These are phyloP conservation scores for Phyllosticta citrichinensis DNA, from an alignment of 2,329 filamentous ascomycete species.

Conservation along the genomic window DNA sequence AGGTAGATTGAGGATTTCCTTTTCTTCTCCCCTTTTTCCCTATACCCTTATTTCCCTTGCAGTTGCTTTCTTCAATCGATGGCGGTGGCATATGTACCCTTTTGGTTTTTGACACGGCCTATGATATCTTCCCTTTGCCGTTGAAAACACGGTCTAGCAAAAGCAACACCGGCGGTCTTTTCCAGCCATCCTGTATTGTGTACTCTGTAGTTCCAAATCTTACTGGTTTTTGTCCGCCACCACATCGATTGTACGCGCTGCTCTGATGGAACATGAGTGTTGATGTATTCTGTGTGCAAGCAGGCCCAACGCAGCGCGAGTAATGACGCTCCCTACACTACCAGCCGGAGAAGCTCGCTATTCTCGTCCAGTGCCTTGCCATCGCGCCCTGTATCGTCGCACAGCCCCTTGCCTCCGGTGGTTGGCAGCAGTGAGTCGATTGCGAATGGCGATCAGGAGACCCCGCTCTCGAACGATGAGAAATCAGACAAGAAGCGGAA, in stretches of 20 bases:
- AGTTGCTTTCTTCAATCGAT: not conserved
- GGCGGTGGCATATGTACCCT: not conserved
- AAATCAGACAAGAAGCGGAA: not conserved
- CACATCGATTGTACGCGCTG: not conserved
- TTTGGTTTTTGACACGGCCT: not conserved
- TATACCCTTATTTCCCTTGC: conserved; percentile 10
- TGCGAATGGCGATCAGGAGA: not conserved
- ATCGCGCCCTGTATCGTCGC: not conserved
- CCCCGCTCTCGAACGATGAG: not conserved
- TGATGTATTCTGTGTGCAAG: conserved; percentile 7
- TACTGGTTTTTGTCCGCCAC: conserved; percentile 6
- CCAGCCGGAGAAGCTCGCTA: not conserved
- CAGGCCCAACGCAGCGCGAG: conserved; percentile 3
- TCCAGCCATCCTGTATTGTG: conserved; percentile 1
- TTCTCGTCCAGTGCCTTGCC: not conserved
- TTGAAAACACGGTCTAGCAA: not conserved
- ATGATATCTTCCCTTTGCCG: not conserved
- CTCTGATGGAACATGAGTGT: conserved; percentile 7
- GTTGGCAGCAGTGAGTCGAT: not conserved
- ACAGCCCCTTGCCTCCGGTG: not conserved
- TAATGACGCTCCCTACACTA: not conserved
- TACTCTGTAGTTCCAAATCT: conserved; percentile 9
- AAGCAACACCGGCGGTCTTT: conserved; percentile 7
- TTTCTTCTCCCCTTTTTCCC: conserved; percentile 20
- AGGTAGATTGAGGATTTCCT: conserved; percentile 68